These are phyloP conservation scores for Casuarina glauca DNA, from an alignment of 306 rosid species.

Conservation along the genomic window DNA sequence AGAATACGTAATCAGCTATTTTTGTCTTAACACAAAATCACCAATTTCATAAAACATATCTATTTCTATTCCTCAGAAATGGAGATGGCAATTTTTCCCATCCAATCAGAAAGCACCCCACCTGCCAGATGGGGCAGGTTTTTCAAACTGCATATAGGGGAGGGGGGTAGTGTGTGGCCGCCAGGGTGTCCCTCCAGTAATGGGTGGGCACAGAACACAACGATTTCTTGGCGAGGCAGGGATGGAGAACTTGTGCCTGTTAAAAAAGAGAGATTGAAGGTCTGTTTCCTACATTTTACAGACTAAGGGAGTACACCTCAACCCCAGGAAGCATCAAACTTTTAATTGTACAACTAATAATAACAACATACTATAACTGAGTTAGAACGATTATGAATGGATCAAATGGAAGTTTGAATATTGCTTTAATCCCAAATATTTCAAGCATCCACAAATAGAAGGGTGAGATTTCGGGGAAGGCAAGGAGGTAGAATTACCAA, in stretches of 20 bases:
- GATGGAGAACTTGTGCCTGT: too few species aligned
- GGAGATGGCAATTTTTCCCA: too few species aligned
- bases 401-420: neutral
- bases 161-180: too few species aligned
- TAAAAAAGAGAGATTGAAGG: too few species aligned
- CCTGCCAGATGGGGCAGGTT: too few species aligned
- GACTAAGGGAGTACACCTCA: neutral
- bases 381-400: neutral
- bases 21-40: neutral
- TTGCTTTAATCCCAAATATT: neutral
- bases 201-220: too few species aligned
- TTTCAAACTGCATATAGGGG: too few species aligned
- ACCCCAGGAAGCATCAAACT: neutral
- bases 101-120: too few species aligned
- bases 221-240: too few species aligned
- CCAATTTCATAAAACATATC: neutral
- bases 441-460: neutral
- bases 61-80: neutral
- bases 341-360: neutral
- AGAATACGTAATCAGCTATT: neutral
- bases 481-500: neutral
- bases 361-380: neutral
- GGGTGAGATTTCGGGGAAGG: neutral
- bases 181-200: too few species aligned
- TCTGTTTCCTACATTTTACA: neutral